These are phyloP conservation scores for Somion occarium DNA, from an alignment of 1,284 basidiomycete genomes.

Conservation along the genomic window DNA sequence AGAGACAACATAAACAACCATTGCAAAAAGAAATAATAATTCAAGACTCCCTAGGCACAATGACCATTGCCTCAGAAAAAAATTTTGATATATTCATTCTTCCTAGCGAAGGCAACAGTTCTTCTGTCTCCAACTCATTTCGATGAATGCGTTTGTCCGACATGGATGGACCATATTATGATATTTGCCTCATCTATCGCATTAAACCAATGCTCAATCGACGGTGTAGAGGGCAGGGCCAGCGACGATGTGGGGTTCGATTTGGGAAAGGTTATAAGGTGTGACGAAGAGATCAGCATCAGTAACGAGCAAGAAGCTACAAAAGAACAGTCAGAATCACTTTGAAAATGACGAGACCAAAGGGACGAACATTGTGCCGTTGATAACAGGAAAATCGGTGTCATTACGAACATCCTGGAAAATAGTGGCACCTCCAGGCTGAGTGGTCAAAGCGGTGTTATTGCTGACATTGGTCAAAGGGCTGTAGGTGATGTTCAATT, in stretches of 20 bases:
- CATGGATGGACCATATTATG: too few species aligned
- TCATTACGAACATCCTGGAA: conserved; percentile 34
- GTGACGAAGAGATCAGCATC: conserved; percentile 50
- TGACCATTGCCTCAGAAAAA: too few species aligned
- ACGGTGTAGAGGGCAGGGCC: conserved; percentile 49
- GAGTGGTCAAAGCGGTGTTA: conserved; percentile 41
- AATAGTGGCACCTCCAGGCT: conserved; percentile 38
- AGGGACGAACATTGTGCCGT: conserved; percentile 42
- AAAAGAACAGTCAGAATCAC: neutral
- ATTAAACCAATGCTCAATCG: too few species aligned
- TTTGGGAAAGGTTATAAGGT: conserved; percentile 50
- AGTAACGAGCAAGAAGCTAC: conserved; percentile 50
- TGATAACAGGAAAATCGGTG: conserved; percentile 33
- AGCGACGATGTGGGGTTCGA: conserved; percentile 55
- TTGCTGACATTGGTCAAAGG: conserved; percentile 39
- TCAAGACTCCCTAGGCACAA: too few species aligned
- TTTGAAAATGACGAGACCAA: neutral
- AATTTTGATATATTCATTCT: too few species aligned
- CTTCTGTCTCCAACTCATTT: too few species aligned
- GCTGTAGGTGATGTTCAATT: conserved; percentile 64
- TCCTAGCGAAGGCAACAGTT: too few species aligned
- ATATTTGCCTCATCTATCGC: too few species aligned
- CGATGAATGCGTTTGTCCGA: too few species aligned
- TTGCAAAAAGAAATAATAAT: too few species aligned
- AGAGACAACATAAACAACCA: too few species aligned